These are phyloP conservation scores for Naganishia randhawae DNA, from an alignment of 768 basidiomycete species.

Conservation along the genomic window DNA sequence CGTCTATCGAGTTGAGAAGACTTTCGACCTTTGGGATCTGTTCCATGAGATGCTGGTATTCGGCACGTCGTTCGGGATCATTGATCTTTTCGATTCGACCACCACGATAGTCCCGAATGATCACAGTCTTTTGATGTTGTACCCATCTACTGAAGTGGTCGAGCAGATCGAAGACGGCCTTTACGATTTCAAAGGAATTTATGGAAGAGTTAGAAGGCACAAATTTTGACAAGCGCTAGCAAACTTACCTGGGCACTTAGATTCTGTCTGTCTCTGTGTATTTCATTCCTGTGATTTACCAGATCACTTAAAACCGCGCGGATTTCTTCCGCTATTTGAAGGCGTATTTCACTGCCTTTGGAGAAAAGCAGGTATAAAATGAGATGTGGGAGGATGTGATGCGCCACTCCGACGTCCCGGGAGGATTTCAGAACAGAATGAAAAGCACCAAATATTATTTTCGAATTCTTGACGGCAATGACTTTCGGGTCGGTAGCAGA, in stretches of 20 bases:
- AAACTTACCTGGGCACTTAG: slow-evolving; percentile 84
- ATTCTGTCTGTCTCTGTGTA: slow-evolving; percentile 71
- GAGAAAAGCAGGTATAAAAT: slow-evolving; percentile 73
- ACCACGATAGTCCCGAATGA: slow-evolving; percentile 57
- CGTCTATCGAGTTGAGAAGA: slow-evolving; percentile 74
- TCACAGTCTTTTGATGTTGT: slow-evolving; percentile 66
- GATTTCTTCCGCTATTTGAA: slow-evolving; percentile 70
- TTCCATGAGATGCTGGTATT: slow-evolving; percentile 42
- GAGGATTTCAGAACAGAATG: slow-evolving; percentile 67
- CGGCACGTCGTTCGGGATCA: slow-evolving; percentile 12
- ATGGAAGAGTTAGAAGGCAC: background rate
- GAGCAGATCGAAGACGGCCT: slow-evolving; percentile 90
- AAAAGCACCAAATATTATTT: slow-evolving; percentile 72
- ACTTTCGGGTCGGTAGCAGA: slow-evolving; percentile 52
- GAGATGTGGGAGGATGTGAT: slow-evolving; percentile 83
- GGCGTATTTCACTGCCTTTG: slow-evolving; percentile 59
- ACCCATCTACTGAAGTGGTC: slow-evolving; percentile 93
- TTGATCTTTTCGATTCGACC: slow-evolving; percentile 21
- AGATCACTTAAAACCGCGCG: slow-evolving; percentile 81
- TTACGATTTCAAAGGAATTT: background rate
- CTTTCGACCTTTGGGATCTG: slow-evolving; percentile 73
- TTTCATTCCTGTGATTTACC: slow-evolving; percentile 60
- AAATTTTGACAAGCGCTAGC: background rate
- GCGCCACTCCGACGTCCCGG: slow-evolving; percentile 92
- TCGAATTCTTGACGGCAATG: slow-evolving; percentile 52